phyloP scores from a whole-genome alignment of 352 stramenopile genomes.

The Pythium monospermum region DNA sequence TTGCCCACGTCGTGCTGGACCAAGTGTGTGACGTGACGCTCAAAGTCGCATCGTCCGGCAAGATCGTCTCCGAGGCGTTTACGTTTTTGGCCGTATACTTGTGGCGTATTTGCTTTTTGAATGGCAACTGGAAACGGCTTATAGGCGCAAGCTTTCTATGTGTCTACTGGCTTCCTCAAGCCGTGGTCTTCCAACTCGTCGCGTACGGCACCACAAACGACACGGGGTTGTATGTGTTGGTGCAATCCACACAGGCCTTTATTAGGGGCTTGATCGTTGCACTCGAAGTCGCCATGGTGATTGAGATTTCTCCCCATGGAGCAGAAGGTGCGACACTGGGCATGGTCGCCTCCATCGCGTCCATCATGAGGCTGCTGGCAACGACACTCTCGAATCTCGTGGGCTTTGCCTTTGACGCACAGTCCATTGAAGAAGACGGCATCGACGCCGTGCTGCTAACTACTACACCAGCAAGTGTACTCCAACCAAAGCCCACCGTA shows the following conservation, averaged over 20 bases:
- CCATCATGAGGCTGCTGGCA: conserved; percentile 41
- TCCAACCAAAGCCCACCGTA: conserved; percentile 4
- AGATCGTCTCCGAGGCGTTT: conserved; percentile 42
- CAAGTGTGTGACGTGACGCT: conserved; percentile 34
- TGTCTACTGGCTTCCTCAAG: conserved; percentile 33
- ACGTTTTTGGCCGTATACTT: conserved; percentile 33
- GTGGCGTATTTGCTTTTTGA: conserved; percentile 45
- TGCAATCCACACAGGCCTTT: conserved; percentile 33
- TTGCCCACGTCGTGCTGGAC: conserved; percentile 37
- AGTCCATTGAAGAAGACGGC: conserved; percentile 17
- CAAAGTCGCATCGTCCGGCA: conserved; percentile 36
- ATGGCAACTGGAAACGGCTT: conserved; percentile 39
- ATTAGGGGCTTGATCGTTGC: conserved; percentile 34
- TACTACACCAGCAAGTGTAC: conserved; percentile 8
- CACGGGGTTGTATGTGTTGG: conserved; percentile 31
- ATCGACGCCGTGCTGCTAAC: conserved; percentile 5
- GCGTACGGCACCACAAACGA: conserved; percentile 22
- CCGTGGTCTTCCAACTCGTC: conserved; percentile 33
- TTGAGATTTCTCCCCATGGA: conserved; percentile 48
- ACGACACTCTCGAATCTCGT: conserved; percentile 40
- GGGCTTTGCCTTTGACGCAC: conserved; percentile 34
- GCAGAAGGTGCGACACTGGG: conserved; percentile 53
- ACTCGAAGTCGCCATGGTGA: conserved; percentile 30
- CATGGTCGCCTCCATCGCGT: conserved; percentile 45
- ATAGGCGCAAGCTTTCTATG: conserved; percentile 25